Conservation (phyloP, 2,329 filamentous ascomycete genomes). For the Alternaria novae-zelandiae region DNA sequence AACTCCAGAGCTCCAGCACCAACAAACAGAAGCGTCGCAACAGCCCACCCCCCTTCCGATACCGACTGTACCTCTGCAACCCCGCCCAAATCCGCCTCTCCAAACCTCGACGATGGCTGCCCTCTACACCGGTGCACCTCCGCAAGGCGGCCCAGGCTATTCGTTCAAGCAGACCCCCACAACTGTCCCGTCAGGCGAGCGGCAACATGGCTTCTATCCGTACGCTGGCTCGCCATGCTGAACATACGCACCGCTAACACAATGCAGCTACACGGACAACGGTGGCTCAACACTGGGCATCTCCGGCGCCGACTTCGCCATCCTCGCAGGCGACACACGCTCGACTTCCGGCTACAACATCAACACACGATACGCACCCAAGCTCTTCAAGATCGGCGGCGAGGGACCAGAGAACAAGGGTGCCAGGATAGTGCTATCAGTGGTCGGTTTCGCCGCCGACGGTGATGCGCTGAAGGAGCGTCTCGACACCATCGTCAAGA, state of each 20-base stretch:
- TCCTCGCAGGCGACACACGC: slow-evolving; percentile 96
- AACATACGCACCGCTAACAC: slow-evolving; percentile 20
- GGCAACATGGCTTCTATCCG: slow-evolving; percentile 91
- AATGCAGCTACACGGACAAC: slow-evolving; percentile 88
- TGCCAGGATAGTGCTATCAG: slow-evolving; percentile 85
- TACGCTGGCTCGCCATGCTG: slow-evolving; percentile 55
- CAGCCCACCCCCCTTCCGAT: slow-evolving; percentile 18
- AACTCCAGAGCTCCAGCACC: slow-evolving; percentile 35
- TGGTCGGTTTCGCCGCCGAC: slow-evolving; percentile 95
- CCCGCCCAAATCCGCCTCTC: background rate
- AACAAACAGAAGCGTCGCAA: slow-evolving; percentile 19
- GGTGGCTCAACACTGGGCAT: slow-evolving; percentile 96
- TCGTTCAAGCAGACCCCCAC: slow-evolving; percentile 63
- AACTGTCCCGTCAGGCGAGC: slow-evolving; percentile 55
- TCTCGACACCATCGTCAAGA: slow-evolving; percentile 93
- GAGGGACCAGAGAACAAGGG: slow-evolving; percentile 84
- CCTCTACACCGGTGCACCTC: slow-evolving; percentile 58
- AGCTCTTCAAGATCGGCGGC: slow-evolving; percentile 96
- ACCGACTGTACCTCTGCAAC: slow-evolving; percentile 11
- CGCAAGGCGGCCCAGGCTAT: slow-evolving; percentile 63
- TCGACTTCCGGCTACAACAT: slow-evolving; percentile 95
- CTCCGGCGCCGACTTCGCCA: slow-evolving; percentile 89
- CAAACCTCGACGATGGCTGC: slow-evolving; percentile 57
- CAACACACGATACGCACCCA: slow-evolving; percentile 93
- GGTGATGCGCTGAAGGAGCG: slow-evolving; percentile 92